Base-by-base conservation (phyloP, 495 filamentous ascomycete species). In the Haplographium delicatum region DNA sequence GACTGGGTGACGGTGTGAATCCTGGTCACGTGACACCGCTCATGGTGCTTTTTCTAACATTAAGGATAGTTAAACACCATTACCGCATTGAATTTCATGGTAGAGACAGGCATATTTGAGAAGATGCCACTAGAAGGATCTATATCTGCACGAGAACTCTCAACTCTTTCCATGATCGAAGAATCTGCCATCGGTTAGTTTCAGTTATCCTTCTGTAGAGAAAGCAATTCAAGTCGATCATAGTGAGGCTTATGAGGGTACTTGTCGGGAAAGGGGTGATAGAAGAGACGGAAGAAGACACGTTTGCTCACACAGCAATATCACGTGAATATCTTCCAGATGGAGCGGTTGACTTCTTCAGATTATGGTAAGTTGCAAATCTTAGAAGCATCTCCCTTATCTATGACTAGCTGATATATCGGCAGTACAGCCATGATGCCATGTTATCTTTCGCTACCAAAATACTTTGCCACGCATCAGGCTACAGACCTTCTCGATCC, bases 1-100 rank as follows among this genome's bases (percentile, higher is more conserved):
- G 51, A 59, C 38, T 54, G 54, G 38, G 48, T 34, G 13, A 51
- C 40, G 43, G 59, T 62, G 41, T 11, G 47, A 20, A 5, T 33
- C 28, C 13, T 15, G 8, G 3, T 8, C 15, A 9, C 11, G 15
- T 13, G 2, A 26, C 2, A 46, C 3, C 13, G 15, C 5, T 19
- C 27, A 8, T 16, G 19, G 6, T 19, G 13, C 8, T 18, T 19
- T 16, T 16, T 20, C 15, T 46, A 13, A 31, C 26, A 19, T 43
- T 5, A 18, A 33, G 4, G 13, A n/a, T 44, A 54, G 50, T 34
- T 53, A 44, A 47, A 47, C 31, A 31, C 34, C 9, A 22, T 5
- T 15, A 19, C n/a, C 30, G 31, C 50, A n/a, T 25, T 53, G 18
- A 30, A 47, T 41, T 16, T 46, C 31, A 46, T 53, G 50, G 50